These are phyloP conservation scores for Nemania diffusa DNA, from an alignment of 2,329 filamentous ascomycete species.

Conservation along the genomic window DNA sequence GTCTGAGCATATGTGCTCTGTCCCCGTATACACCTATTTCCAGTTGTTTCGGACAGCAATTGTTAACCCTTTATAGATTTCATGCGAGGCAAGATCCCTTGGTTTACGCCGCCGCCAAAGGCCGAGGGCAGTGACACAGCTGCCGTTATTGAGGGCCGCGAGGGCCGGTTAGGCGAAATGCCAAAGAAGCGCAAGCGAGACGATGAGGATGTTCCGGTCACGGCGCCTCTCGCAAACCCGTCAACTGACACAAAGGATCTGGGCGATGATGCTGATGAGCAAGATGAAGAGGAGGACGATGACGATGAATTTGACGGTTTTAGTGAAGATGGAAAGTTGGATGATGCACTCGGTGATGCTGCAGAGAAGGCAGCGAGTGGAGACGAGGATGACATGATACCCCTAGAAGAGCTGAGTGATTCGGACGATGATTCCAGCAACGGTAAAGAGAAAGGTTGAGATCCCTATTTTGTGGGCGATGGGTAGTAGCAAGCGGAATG, in stretches of 20 bases:
- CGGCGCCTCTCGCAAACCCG: conserved; percentile 43
- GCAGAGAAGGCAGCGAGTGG: conserved; percentile 18
- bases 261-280: conserved; percentile 46
- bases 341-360: conserved; percentile 49
- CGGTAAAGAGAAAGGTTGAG: conserved; percentile 49
- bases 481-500: conserved; percentile 29
- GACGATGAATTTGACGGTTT: conserved; percentile 53
- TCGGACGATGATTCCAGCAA: conserved; percentile 48
- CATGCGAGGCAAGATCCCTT: conserved; percentile 92
- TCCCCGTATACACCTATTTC: too few species aligned
- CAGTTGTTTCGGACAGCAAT: neutral
- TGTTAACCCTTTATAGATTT: conserved; percentile 68
- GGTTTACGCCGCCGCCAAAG: conserved; percentile 86
- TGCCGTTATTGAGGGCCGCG: conserved; percentile 70
- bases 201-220: conserved; percentile 55
- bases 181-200: conserved; percentile 78
- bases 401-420: conserved; percentile 52
- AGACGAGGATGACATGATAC: conserved; percentile 60
- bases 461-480: conserved; percentile 31
- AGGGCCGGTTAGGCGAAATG: conserved; percentile 88
- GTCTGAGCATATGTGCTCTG: too few species aligned
- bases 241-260: conserved; percentile 43
- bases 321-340: conserved; percentile 48
- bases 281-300: conserved; percentile 52
- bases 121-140: conserved; percentile 62